Evolutionary conservation across 2,329 filamentous ascomycete species (phyloP).

Genomic region (Paracoccidioides brasiliensis): DNA sequence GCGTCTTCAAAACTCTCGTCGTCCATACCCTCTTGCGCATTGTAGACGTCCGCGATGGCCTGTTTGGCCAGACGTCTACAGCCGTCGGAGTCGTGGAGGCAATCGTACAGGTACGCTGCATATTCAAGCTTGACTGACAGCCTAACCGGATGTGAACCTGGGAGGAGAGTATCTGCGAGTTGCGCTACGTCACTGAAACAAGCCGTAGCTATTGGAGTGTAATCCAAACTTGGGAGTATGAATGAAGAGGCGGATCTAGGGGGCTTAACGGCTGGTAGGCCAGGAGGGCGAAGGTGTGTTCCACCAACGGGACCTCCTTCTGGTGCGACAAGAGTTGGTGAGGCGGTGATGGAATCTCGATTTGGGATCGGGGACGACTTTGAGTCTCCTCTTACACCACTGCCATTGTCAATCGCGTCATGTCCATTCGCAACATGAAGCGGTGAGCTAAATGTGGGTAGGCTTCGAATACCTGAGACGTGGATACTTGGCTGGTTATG

Average conservation of each 20-base stretch:
- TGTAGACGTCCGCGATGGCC: constrained; percentile 82
- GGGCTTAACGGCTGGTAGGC: constrained; percentile 21
- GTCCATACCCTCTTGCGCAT: constrained; percentile 81
- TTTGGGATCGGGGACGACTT: constrained; percentile 12
- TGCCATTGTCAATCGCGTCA: constrained; percentile 6
- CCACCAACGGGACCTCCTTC: constrained; percentile 45
- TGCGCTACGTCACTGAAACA: constrained; percentile 68
- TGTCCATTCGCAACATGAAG: constrained; percentile 18
- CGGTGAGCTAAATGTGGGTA: constrained; percentile 15
- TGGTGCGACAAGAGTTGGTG: constrained; percentile 34
- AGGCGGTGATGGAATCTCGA: constrained; percentile 30
- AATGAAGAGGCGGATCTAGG: constrained; percentile 49
- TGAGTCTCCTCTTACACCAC: neutral
- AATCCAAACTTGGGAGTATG: constrained; percentile 65
- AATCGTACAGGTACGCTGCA: constrained; percentile 86
- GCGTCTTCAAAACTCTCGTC: constrained; percentile 92
- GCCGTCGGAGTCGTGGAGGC: constrained; percentile 64
- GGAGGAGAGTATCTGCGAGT: constrained; percentile 62
- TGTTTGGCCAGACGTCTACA: constrained; percentile 66
- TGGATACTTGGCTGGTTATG: constrained; percentile 78
- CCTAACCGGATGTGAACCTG: constrained; percentile 78
- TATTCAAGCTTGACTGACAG: constrained; percentile 87
- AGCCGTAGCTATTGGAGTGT: constrained; percentile 65
- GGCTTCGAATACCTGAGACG: constrained; percentile 39
- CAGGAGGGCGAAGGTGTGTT: constrained; percentile 39